phyloP scores from a whole-genome alignment of 768 basidiomycete genomes.

The Coprinopsis sp. region DNA sequence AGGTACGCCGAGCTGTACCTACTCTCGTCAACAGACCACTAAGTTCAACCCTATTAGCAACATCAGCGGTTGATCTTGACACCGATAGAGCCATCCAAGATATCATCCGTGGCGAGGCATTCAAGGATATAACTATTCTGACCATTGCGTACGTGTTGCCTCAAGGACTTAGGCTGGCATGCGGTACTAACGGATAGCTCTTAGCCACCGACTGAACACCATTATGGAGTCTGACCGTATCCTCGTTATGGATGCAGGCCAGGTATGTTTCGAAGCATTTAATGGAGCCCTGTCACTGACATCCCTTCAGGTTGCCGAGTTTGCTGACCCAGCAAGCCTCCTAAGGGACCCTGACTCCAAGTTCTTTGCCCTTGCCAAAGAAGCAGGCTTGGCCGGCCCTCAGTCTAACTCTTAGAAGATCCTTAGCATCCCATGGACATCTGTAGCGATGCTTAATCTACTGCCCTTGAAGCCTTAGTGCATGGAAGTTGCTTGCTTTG shows the following conservation, averaged over 20 bases:
- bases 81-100: constrained; percentile 87
- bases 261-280: constrained; percentile 32
- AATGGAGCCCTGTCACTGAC: neutral
- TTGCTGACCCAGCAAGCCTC: constrained; percentile 9
- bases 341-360: constrained; percentile 6
- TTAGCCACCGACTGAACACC: constrained; percentile 75
- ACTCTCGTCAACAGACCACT: neutral
- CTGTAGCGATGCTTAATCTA: too few species aligned
- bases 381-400: too few species aligned
- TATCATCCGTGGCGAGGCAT: constrained; percentile 77
- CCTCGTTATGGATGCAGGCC: constrained; percentile 78
- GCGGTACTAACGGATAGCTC: constrained; percentile 2
- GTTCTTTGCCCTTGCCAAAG: too few species aligned
- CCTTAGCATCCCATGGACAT: too few species aligned
- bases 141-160: constrained; percentile 68
- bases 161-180: neutral
- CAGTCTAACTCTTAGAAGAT: too few species aligned
- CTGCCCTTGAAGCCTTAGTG: too few species aligned
- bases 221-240: constrained; percentile 80
- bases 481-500: too few species aligned
- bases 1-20: constrained; percentile 36
- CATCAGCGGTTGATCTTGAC: constrained; percentile 86
- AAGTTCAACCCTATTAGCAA: constrained; percentile 51
- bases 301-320: constrained; percentile 8
- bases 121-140: constrained; percentile 74